Conservation (phyloP, 2,329 filamentous ascomycete species). For the Orbilia quercus region DNA sequence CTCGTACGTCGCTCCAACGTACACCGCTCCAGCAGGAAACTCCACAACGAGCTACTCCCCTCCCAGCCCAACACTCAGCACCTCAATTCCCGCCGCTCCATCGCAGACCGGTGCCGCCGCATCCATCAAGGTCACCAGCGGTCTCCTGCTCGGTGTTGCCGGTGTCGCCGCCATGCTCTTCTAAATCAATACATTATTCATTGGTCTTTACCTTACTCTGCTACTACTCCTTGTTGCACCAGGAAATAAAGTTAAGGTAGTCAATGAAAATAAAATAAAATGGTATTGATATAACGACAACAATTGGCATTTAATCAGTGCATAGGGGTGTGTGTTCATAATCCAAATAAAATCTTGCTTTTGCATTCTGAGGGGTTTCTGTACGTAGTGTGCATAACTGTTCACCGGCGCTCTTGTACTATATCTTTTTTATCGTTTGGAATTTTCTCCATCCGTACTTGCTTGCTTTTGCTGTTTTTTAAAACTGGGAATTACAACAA, state of each 20-base stretch:
- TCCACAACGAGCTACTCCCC: no score
- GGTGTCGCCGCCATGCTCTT: conserved; percentile 56
- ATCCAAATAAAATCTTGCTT: neutral
- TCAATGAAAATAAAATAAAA: neutral
- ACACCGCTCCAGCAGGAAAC: conserved; percentile 29
- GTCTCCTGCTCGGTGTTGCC: conserved; percentile 57
- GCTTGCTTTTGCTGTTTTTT: conserved; percentile 16
- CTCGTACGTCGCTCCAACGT: conserved; percentile 38
- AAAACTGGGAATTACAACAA: neutral
- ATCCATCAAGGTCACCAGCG: conserved; percentile 58
- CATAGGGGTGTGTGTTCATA: no score
- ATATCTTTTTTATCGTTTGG: conserved; percentile 27
- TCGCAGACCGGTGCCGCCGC: conserved; percentile 57
- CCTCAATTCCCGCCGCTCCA: conserved; percentile 31
- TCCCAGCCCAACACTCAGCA: conserved; percentile 10
- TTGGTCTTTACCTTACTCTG: conserved; percentile 6
- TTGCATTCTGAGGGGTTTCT: neutral
- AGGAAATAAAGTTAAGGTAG: no score
- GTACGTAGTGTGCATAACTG: conserved; percentile 51
- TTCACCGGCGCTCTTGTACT: conserved; percentile 46
- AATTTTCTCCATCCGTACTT: neutral
- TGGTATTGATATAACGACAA: neutral
- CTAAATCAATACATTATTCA: conserved; percentile 21
- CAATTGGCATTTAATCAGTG: no score
- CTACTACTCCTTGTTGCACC: neutral